phyloP scores from a whole-genome alignment of 2,329 filamentous ascomycete genomes.

The Colletotrichum lupini region DNA sequence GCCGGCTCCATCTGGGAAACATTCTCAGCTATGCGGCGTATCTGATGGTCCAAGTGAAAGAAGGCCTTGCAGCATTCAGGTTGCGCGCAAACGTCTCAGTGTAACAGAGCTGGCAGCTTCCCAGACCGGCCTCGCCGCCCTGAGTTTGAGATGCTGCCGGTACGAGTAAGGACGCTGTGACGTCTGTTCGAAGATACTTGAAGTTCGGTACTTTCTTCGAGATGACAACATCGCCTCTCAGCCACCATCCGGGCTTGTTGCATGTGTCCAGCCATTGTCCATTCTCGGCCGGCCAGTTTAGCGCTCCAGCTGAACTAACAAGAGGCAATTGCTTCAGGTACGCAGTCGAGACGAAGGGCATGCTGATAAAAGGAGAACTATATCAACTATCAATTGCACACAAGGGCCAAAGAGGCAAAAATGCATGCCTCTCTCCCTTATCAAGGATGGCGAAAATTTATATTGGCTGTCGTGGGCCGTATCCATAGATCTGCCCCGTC shows the following conservation, averaged over 20 bases:
- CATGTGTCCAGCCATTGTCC: background rate
- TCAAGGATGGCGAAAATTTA: conserved; percentile 32
- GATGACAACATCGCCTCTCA: conserved; percentile 1
- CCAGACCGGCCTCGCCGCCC: conserved; percentile 17
- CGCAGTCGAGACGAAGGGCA: background rate
- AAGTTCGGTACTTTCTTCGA: background rate
- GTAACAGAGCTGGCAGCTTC: conserved; percentile 11
- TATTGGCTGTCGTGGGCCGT: conserved; percentile 18
- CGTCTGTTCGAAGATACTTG: background rate
- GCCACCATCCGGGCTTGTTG: conserved; percentile 18
- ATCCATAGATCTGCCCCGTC: conserved; percentile 32
- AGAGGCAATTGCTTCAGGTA: conserved; percentile 23
- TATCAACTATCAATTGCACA: background rate
- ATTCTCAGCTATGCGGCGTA: background rate
- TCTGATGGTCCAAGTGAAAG: background rate
- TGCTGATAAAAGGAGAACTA: background rate
- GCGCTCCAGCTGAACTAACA: background rate
- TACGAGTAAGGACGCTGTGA: conserved; percentile 29
- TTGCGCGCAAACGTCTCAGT: background rate
- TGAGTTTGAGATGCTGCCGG: conserved; percentile 19
- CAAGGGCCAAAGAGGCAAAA: background rate
- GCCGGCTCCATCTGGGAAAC: background rate
- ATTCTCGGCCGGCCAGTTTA: background rate
- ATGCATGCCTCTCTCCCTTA: background rate
- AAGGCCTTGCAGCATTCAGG: background rate